Evolutionary conservation across 345 rosid genomes (phyloP).

Genomic region (Clausena lansium): DNA sequence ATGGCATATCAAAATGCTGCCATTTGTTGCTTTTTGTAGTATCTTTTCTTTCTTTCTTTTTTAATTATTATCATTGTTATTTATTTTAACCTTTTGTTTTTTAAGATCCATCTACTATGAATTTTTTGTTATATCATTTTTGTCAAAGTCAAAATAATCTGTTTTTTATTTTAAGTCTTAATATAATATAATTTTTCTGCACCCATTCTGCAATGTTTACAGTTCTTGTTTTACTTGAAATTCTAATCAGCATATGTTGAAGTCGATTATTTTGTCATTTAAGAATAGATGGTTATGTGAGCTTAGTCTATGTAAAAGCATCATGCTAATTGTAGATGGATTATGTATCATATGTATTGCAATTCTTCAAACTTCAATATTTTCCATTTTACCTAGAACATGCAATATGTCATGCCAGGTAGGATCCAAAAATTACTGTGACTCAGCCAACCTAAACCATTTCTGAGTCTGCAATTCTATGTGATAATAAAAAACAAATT

Average conservation of each 20-base stretch:
- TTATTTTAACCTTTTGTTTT: neutral
- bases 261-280: neutral
- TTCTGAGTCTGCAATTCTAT: neutral
- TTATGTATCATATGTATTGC: neutral
- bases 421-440: neutral
- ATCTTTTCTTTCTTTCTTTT: too few species aligned
- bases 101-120: constrained; percentile 1
- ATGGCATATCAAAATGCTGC: constrained; percentile 13
- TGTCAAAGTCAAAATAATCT: neutral
- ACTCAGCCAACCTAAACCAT: neutral
- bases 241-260: neutral
- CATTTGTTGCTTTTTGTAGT: neutral
- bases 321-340: neutral
- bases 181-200: neutral
- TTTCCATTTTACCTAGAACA: neutral
- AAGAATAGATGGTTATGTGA: neutral
- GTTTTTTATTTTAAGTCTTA: neutral
- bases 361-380: neutral
- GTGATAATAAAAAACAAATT: neutral
- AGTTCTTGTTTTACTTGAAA: neutral
- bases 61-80: neutral
- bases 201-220: neutral
- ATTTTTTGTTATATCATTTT: neutral
- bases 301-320: neutral
- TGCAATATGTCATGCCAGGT: neutral